A percentile compares a stretch with the other conserved stretches of the same genome.
Conservation (phyloP, 441 rosid species). For the Croton setiger region DNA sequence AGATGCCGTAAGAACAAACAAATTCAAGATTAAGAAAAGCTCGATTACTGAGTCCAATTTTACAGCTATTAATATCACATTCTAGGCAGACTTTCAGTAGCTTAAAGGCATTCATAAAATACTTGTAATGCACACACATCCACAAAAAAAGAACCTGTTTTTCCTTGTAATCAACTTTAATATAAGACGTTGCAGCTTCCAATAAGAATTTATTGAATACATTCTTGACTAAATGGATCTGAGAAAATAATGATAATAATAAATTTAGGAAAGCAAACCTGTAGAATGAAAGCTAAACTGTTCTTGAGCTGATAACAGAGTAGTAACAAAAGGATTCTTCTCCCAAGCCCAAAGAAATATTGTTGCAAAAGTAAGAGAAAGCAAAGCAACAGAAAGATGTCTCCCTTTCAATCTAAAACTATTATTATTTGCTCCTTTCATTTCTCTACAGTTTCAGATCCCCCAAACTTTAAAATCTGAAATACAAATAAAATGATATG, state of each 20-base stretch:
- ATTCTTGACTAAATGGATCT: neutral
- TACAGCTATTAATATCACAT: neutral
- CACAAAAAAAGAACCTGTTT: neutral
- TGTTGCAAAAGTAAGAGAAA: slow-evolving; percentile 33
- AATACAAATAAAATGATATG: no score
- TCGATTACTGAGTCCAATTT: neutral
- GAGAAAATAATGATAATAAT: neutral
- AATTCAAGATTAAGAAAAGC: neutral
- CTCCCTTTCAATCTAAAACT: slow-evolving; percentile 33
- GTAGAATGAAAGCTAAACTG: slow-evolving; percentile 38
- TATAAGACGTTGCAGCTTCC: neutral
- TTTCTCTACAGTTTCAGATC: slow-evolving; percentile 15
- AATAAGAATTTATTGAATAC: neutral
- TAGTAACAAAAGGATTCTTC: slow-evolving; percentile 40
- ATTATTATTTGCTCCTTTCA: slow-evolving; percentile 38
- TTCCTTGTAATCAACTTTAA: neutral
- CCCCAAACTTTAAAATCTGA: neutral
- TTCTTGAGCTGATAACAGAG: slow-evolving; percentile 32
- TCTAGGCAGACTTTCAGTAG: no score
- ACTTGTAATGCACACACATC: no score
- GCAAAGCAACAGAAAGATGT: slow-evolving; percentile 29
- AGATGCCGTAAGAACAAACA: neutral
- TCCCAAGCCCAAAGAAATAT: slow-evolving; percentile 44
- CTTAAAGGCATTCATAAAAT: no score
- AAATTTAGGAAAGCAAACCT: slow-evolving; percentile 32